These are phyloP conservation scores for Candida tropicalis DNA, from an alignment of 1,139 yeast genomes.

Conservation along the genomic window DNA sequence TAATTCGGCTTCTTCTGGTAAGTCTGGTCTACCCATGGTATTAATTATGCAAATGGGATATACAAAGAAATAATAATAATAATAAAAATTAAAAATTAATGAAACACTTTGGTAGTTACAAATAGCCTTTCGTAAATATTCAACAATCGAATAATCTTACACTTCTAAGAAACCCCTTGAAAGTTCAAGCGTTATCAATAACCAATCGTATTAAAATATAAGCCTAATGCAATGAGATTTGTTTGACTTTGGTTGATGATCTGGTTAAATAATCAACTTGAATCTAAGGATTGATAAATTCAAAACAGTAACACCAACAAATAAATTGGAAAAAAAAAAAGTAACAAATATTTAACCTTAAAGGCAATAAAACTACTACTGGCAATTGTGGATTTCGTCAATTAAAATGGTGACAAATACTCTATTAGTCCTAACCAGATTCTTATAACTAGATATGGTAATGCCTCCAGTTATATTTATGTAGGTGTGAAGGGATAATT, in stretches of 20 bases:
- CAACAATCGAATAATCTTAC: neutral
- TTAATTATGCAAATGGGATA: neutral
- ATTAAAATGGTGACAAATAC: too few relatives aligned
- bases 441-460: too few relatives aligned
- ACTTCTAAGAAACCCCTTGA: too few relatives aligned
- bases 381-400: too few relatives aligned
- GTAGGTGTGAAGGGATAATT: neutral
- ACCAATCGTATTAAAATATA: too few relatives aligned
- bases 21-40: constrained; percentile 14
- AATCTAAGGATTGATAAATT: neutral
- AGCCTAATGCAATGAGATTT: too few relatives aligned
- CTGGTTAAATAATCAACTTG: neutral
- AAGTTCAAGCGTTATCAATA: too few relatives aligned
- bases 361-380: too few relatives aligned
- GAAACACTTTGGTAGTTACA: too few relatives aligned
- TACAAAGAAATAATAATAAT: neutral
- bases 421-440: too few relatives aligned
- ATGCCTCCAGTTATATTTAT: neutral
- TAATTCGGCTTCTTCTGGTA: constrained; percentile 47
- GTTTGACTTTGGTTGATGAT: neutral
- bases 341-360: neutral
- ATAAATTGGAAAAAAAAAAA: neutral
- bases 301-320: neutral
- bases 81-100: neutral
- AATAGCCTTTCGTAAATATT: neutral